Conservation (phyloP, 1,284 basidiomycete species). For the Bjerkandera adusta region DNA sequence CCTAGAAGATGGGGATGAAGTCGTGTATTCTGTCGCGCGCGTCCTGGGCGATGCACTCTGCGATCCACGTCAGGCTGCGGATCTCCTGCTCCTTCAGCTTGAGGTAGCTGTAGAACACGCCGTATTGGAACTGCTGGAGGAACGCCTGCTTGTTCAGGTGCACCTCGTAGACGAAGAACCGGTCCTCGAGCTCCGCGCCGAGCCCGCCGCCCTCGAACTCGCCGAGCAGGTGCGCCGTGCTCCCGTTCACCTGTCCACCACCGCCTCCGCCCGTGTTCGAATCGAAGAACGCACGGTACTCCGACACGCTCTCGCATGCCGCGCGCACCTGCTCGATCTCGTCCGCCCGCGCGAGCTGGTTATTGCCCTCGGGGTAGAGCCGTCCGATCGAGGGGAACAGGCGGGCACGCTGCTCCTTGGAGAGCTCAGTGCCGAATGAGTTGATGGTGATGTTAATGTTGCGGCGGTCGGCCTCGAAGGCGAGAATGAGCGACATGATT, state of each 20-base stretch:
- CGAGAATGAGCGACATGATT: constrained; percentile 86
- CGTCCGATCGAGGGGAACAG: constrained; percentile 94
- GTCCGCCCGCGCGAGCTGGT: constrained; percentile 90
- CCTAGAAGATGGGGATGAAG: constrained; percentile 83
- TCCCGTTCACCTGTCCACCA: constrained; percentile 35
- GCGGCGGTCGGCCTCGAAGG: constrained; percentile 96
- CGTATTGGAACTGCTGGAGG: constrained; percentile 93
- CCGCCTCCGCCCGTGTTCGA: constrained; percentile 37
- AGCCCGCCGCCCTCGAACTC: constrained; percentile 42
- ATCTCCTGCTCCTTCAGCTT: constrained; percentile 99
- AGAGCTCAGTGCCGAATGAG: constrained; percentile 93
- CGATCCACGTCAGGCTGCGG: constrained; percentile 95
- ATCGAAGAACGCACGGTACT: constrained; percentile 92
- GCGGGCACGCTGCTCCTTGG: constrained; percentile 94
- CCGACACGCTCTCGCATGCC: constrained; percentile 85
- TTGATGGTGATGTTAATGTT: constrained; percentile 99
- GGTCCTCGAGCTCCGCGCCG: constrained; percentile 83
- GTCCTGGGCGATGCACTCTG: constrained; percentile 95
- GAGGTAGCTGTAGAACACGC: constrained; percentile 91
- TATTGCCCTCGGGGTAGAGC: constrained; percentile 96
- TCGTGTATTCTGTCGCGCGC: constrained; percentile 92
- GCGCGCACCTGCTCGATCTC: constrained; percentile 92
- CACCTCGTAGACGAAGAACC: constrained; percentile 95
- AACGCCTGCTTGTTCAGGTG: constrained; percentile 92
- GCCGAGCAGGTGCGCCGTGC: constrained; percentile 29